A percentile compares a stretch with the other conserved stretches of the same genome.
These are phyloP conservation scores for Neurospora sp. DNA, from an alignment of 2,329 filamentous ascomycete species.

Conservation along the genomic window DNA sequence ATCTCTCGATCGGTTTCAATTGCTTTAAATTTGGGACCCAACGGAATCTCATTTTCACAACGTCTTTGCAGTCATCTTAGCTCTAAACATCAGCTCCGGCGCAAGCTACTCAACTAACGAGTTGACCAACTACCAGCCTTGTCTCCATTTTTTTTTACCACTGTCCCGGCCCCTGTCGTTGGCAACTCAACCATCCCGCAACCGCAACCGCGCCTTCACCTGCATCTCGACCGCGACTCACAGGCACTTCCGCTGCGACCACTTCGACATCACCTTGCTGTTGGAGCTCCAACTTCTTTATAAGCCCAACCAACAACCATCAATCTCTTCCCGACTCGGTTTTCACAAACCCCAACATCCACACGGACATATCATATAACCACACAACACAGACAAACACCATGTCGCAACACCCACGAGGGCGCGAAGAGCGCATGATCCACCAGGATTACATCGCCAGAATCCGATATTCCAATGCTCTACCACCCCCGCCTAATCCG, in stretches of 20 bases:
- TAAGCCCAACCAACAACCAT: conserved; percentile 3
- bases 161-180: background rate
- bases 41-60: no score
- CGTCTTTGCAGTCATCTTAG: background rate
- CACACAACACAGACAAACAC: conserved; percentile 17
- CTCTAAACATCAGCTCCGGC: background rate
- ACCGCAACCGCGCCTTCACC: background rate
- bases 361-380: background rate
- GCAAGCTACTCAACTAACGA: background rate
- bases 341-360: background rate
- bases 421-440: conserved; percentile 46
- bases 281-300: background rate
- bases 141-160: conserved; percentile 6
- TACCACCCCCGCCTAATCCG: conserved; percentile 86
- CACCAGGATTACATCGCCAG: conserved; percentile 97
- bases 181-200: background rate
- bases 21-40: background rate
- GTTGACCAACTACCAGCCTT: conserved; percentile 1
- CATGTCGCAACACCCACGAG: conserved; percentile 33
- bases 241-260: background rate
- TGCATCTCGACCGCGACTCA: conserved; percentile 1
- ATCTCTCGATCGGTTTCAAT: background rate
- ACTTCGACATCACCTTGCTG: background rate
- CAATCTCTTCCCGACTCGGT: conserved; percentile 8
- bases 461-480: conserved; percentile 88